Evolutionary conservation across 805 yeast species (phyloP), one percentile per base, ranked within the genome.

Genomic region (Ogataea paradorogensis): DNA sequence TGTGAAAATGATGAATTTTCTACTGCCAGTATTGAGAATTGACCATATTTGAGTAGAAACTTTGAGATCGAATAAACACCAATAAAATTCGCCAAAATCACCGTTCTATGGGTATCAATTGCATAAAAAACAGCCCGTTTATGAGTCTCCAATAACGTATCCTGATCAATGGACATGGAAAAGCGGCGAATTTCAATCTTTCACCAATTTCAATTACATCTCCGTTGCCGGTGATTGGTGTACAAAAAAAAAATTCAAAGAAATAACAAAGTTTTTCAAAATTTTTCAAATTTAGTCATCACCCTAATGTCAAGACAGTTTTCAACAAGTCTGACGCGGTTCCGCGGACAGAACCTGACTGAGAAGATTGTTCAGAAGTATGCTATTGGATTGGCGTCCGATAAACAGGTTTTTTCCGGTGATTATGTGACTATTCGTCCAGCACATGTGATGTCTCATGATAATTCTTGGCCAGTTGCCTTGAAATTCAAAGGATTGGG

Each of bases 401-500:
- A 78, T 22, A 91, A 93, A 61, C 59, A 69, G 39, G 96, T 93
- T 26, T 80, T 71, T 53, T 73, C 87, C 33, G 99, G 98, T 10
- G 99, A 93, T 67, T 93, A 90, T 66, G 98, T 95, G 36, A 79
- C 96, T 2, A 91, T 93, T 59, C 76, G 71, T 55, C 99, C 99
- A 3, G 91, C 95, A 3, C 95, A 93, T 68, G 95, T 97, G 64
- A 93, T 93, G 99, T 88, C 98, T 11, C 99, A 93, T 63, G 99
- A 93, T 65, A 93, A 93, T 66, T 83, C 97, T 30, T 95, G 99
- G 99, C 99, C 99, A 1, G 97, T 93, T 13, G 99, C 99, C 1
- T 73, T 91, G 58, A 93, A 93, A 67, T 93, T 93, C 69, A 87
- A 78, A 81, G 95, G 95, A 5, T 73, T 93, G 26, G 99, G 99